A percentile compares a stretch with the other conserved stretches of the same genome.
phyloP scores from a whole-genome alignment of 2,329 filamentous ascomycete genomes.

The Graphilbum fragrans region DNA sequence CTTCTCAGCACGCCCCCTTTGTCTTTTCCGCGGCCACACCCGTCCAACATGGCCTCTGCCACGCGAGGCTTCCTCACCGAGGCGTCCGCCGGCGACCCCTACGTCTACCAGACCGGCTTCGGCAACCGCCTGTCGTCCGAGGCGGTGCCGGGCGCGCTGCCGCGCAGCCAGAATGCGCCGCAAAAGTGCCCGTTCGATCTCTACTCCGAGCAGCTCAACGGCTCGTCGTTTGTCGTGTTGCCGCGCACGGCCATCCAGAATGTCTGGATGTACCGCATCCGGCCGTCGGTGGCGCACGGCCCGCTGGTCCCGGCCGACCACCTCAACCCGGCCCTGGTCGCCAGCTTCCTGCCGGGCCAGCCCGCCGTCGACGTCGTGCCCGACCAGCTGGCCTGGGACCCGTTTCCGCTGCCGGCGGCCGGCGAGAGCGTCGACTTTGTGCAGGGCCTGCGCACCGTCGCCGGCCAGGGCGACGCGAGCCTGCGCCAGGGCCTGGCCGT shows the following conservation, averaged over 20 bases:
- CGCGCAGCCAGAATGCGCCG: constrained; percentile 29
- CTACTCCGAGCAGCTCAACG: constrained; percentile 36
- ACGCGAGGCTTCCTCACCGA: background rate
- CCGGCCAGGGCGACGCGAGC: constrained; percentile 35
- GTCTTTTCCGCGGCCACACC: background rate
- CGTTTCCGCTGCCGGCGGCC: constrained; percentile 20
- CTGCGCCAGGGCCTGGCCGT: constrained; percentile 34
- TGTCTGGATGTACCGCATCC: constrained; percentile 22
- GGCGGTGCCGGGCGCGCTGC: constrained; percentile 31
- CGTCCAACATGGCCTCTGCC: constrained; percentile 10
- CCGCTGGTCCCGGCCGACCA: background rate
- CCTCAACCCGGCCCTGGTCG: constrained; percentile 18
- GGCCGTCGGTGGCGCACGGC: constrained; percentile 20
- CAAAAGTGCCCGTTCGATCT: constrained; percentile 28
- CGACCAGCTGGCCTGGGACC: constrained; percentile 24
- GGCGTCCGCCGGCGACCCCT: constrained; percentile 19
- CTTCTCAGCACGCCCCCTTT: background rate
- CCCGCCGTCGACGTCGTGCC: constrained; percentile 30
- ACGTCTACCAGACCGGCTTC: constrained; percentile 45
- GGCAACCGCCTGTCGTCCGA: constrained; percentile 37
- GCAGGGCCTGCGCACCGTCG: constrained; percentile 34
- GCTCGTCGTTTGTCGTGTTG: constrained; percentile 21
- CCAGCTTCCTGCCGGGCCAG: constrained; percentile 33
- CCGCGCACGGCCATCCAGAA: constrained; percentile 17
- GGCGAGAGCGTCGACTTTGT: constrained; percentile 27